These are phyloP conservation scores for Excoecaria cochinchinensis DNA, from an alignment of 345 rosid species.

Conservation along the genomic window DNA sequence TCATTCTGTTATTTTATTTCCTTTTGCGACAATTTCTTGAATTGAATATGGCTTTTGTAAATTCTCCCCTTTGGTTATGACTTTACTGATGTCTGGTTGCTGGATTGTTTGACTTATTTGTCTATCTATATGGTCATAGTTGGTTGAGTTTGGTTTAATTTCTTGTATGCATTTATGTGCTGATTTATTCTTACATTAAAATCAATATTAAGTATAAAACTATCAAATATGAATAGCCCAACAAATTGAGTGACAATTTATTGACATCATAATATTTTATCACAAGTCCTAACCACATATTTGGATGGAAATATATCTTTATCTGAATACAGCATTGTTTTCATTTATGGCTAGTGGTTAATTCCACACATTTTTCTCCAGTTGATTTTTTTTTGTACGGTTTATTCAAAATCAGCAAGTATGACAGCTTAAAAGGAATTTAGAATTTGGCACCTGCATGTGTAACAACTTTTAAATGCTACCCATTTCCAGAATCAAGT, in stretches of 20 bases:
- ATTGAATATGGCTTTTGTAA: background rate
- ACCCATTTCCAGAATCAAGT: background rate
- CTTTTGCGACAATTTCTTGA: background rate
- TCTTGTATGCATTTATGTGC: background rate
- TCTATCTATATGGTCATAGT: background rate
- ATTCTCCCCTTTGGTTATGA: background rate
- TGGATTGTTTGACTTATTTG: background rate
- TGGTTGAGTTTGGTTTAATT: constrained; percentile 15
- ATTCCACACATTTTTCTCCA: background rate
- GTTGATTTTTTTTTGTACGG: background rate
- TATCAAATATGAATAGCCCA: background rate
- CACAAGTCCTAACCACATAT: background rate
- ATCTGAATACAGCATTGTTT: background rate
- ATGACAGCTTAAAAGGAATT: background rate
- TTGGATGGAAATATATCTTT: background rate
- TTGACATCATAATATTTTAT: background rate
- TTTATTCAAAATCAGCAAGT: background rate
- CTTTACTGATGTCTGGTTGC: background rate
- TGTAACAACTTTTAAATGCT: background rate
- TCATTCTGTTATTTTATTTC: background rate
- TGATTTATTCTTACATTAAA: background rate
- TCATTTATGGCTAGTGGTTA: background rate
- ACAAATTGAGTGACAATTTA: background rate
- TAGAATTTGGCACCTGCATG: background rate
- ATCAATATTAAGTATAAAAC: no score